Evolutionary conservation across 805 yeast species (phyloP).

Genomic region (Spathaspora girioi): DNA sequence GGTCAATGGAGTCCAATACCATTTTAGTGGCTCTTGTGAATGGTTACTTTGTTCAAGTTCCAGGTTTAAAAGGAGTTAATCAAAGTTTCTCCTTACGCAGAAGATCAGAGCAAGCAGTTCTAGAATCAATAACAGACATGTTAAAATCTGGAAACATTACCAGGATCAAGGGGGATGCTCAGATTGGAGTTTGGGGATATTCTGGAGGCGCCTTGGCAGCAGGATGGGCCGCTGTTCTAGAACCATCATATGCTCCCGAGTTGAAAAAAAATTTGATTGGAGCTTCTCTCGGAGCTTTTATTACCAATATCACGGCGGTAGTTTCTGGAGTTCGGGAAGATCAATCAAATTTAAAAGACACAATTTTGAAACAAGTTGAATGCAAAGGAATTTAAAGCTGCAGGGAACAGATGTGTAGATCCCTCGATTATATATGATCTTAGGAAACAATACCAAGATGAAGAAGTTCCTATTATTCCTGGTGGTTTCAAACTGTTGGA

Average conservation of each 20-base stretch:
- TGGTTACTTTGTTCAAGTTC: slow-evolving; percentile 31
- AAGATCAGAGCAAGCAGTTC: slow-evolving; percentile 26
- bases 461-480: slow-evolving; percentile 8
- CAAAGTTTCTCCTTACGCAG: slow-evolving; percentile 28
- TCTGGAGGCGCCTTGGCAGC: slow-evolving; percentile 37
- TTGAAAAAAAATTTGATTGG: slow-evolving; percentile 20
- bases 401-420: slow-evolving; percentile 3
- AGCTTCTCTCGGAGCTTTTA: slow-evolving; percentile 35
- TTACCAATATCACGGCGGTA: slow-evolving; percentile 28
- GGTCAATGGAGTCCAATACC: slow-evolving; percentile 14
- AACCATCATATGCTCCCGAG: slow-evolving; percentile 36
- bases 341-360: slow-evolving; percentile 18
- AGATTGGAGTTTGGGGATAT: slow-evolving; percentile 30
- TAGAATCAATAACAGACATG: slow-evolving; percentile 28
- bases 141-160: slow-evolving; percentile 15
- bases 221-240: slow-evolving; percentile 35
- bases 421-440: slow-evolving; percentile 6
- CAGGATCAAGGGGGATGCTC: slow-evolving; percentile 16
- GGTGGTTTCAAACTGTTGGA: slow-evolving; percentile 15
- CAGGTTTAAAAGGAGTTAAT: slow-evolving; percentile 34
- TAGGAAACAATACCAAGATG: slow-evolving; percentile 9
- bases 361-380: background rate
- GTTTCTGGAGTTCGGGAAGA: slow-evolving; percentile 27
- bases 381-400: background rate
- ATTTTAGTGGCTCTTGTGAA: slow-evolving; percentile 16